A percentile compares a stretch with the other conserved stretches of the same genome.
phyloP scores from a whole-genome alignment of 257 asterid species.

The Coffea eugenioides region DNA sequence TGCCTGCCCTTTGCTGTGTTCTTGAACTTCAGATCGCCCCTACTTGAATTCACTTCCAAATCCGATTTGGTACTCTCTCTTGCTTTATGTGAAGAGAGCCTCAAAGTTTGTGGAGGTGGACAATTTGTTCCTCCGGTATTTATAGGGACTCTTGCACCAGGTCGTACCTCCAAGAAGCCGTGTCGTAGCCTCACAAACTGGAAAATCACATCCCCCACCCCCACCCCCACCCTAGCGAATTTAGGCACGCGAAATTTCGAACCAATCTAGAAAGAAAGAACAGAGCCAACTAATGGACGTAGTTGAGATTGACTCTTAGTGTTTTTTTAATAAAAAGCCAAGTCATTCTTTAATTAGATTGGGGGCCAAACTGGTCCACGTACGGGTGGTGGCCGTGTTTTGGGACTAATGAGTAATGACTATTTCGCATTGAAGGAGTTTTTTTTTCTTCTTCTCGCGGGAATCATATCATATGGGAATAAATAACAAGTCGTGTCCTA shows the following conservation, averaged over 20 bases:
- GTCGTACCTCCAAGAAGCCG: background rate
- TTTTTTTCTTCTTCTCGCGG: no score
- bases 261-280: background rate
- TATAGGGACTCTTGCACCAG: background rate
- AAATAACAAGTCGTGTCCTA: background rate
- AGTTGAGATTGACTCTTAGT: no score
- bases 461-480: no score
- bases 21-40: slow-evolving; percentile 21
- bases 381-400: slow-evolving; percentile 23
- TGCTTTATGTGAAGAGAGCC: background rate
- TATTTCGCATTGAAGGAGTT: no score
- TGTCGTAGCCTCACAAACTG: background rate
- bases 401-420: background rate
- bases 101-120: background rate
- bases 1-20: slow-evolving; percentile 28
- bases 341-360: slow-evolving; percentile 6
- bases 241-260: background rate
- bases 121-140: background rate
- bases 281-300: background rate
- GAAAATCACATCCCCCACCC: background rate
- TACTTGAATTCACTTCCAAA: background rate
- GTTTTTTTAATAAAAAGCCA: background rate
- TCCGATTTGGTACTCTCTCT: no score
- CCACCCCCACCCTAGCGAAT: background rate
- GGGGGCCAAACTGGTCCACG: slow-evolving; percentile 3